Evolutionary conservation across 2,329 filamentous ascomycete genomes (phyloP), one percentile per base, ranked within the genome.

Genomic region (Sphaerulina musiva): DNA sequence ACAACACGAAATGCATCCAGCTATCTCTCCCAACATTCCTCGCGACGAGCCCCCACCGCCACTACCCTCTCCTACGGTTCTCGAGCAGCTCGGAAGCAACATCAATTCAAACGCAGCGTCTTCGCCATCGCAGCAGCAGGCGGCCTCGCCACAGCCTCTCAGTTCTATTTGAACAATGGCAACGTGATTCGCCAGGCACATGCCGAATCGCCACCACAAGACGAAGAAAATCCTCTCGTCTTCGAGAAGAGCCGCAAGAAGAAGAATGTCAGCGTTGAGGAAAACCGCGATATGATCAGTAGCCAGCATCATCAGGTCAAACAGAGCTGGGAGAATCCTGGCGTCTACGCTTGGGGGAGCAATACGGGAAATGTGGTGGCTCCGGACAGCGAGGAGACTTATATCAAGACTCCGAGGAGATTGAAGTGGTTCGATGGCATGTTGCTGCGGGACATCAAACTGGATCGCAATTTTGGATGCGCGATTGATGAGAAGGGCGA

Each of bases 321-420:
- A 73, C 83, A 82, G 67, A 95, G 88, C 71, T 80, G 82, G 76
- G 82, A 83, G 71, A 84, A 87, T 56, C 92, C 93, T 0, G 93
- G 91, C 1, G 86, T 97, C 0, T 97, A 95, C 72, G 83, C 86
- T 4, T 98, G 93, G 92, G 93, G 93, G 0, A 89, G 86, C 14
- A 98, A 98, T 65, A 76, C 77, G 12, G 89, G 90, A 56, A 81
- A 80, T 62, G 91, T 95, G n/a, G 88, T 87, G 38, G 90, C 91
- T 41, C 90, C 91, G 1, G 84, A 86, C 59, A 92, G 87, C 7
- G 79, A 85, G 48, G 90, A 95, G 51, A 59, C 76, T 31, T 80
- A 85, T 58, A 78, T 97, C 69, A 96, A 95, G 73, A 83, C 80
- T 1, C 91, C 93, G 11, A 78, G 85, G 55, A 80, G 90, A 55